These are phyloP conservation scores for Neurospora africana DNA, from an alignment of 495 filamentous ascomycete genomes.

Conservation along the genomic window DNA sequence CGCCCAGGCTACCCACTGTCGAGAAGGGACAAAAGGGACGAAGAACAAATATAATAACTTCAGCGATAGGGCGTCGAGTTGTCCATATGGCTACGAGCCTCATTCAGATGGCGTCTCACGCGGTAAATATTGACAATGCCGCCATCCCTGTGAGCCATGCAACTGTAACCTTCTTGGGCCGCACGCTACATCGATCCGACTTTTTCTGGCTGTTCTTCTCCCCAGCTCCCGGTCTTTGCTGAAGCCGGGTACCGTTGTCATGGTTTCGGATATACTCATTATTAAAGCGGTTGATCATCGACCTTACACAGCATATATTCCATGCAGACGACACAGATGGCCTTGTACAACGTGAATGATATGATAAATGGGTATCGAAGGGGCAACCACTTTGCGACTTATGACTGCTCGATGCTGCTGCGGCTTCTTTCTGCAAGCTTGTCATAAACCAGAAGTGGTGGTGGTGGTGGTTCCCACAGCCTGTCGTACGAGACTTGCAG, in stretches of 20 bases:
- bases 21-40: not conserved
- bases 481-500: constrained; percentile 12
- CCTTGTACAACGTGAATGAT: not conserved
- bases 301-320: not conserved
- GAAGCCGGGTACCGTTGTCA: not conserved
- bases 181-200: not conserved
- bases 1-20: not conserved
- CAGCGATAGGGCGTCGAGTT: not conserved
- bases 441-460: not conserved
- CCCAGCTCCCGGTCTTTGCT: not conserved
- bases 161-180: too few species aligned
- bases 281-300: not conserved
- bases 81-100: not conserved
- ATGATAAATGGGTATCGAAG: not conserved
- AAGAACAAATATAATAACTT: not conserved
- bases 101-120: too few species aligned
- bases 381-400: not conserved
- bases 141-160: too few species aligned
- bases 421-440: not conserved
- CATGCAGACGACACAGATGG: not conserved
- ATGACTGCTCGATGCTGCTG: not conserved
- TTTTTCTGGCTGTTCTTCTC: not conserved
- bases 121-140: too few species aligned
- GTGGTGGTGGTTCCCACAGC: not conserved
- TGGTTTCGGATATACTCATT: not conserved